These are phyloP conservation scores for Juncus inflexus DNA, from an alignment of 176 grass and related monocot genomes.

Conservation along the genomic window DNA sequence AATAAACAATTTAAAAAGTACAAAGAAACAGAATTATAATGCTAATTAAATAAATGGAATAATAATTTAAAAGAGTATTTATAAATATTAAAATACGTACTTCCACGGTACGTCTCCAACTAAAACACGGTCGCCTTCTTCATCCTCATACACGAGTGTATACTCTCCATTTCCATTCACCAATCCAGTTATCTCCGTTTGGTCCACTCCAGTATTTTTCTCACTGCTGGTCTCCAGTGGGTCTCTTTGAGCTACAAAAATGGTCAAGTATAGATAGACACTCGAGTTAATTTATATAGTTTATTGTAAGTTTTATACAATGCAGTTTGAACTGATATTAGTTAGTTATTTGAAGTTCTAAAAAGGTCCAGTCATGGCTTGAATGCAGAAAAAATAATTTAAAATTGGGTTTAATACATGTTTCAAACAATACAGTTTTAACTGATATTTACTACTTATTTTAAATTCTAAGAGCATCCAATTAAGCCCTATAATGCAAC, in stretches of 20 bases:
- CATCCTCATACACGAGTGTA: constrained; percentile 82
- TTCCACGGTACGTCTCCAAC: constrained; percentile 89
- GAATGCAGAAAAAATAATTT: too few relatives aligned
- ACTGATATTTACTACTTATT: too few relatives aligned
- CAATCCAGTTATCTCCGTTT: constrained; percentile 29
- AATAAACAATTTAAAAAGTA: background rate
- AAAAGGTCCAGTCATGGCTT: background rate
- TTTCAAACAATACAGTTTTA: too few relatives aligned
- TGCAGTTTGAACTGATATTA: too few relatives aligned
- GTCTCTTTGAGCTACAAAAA: constrained; percentile 37
- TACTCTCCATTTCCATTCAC: constrained; percentile 63
- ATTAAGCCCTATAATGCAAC: too few relatives aligned
- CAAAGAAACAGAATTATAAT: background rate
- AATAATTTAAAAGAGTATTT: background rate
- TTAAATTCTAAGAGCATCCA: too few relatives aligned
- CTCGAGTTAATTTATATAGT: background rate
- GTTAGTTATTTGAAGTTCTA: background rate
- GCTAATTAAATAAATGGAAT: background rate
- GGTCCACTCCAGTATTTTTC: constrained; percentile 23
- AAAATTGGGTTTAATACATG: too few relatives aligned
- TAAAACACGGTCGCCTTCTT: constrained; percentile 80
- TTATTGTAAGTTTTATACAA: too few relatives aligned
- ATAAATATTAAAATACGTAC: constrained; percentile 37
- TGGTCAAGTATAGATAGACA: background rate
- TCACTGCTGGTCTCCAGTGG: constrained; percentile 10